Conservation (phyloP, 83 land plant genomes). For the Isoetes engelmannii region DNA sequence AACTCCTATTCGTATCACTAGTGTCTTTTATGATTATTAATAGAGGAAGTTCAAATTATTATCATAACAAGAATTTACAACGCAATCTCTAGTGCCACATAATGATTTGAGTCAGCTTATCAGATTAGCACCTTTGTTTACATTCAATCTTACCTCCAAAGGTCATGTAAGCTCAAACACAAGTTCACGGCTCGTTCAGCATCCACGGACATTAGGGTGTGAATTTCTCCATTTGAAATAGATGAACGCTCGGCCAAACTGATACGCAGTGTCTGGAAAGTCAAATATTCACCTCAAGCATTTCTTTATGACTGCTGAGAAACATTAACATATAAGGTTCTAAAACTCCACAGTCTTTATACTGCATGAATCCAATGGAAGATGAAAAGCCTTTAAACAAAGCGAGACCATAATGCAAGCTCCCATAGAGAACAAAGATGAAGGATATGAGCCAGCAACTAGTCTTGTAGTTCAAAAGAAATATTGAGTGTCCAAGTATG, state of each 20-base stretch:
- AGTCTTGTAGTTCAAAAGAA: not conserved
- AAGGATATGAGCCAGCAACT: not conserved
- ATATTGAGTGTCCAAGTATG: not conserved
- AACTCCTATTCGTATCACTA: not conserved
- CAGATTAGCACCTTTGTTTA: no score
- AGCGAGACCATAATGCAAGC: not conserved
- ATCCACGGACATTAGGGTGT: conserved; percentile 94
- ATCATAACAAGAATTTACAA: no score
- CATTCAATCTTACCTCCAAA: conserved; percentile 64
- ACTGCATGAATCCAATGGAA: not conserved
- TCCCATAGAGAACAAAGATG: no score
- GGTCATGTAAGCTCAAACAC: conserved; percentile 70
- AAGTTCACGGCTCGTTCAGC: conserved; percentile 72
- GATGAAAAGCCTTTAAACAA: not conserved
- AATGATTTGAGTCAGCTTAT: no score
- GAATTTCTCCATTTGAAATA: conserved; percentile 90
- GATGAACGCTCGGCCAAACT: conserved; percentile 54
- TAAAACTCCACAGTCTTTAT: not conserved
- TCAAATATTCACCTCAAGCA: conserved; percentile 5
- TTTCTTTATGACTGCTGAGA: not conserved
- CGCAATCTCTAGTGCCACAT: no score
- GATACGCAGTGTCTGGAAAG: conserved; percentile 52
- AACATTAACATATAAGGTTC: not conserved
- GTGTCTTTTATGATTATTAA: not conserved
- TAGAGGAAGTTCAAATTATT: not conserved